Percentiles rank a stretch among this genome's conserved stretches.
Evolutionary conservation across 2,329 filamentous ascomycete genomes (phyloP).

Genomic region (Xylariaceae sp.): DNA sequence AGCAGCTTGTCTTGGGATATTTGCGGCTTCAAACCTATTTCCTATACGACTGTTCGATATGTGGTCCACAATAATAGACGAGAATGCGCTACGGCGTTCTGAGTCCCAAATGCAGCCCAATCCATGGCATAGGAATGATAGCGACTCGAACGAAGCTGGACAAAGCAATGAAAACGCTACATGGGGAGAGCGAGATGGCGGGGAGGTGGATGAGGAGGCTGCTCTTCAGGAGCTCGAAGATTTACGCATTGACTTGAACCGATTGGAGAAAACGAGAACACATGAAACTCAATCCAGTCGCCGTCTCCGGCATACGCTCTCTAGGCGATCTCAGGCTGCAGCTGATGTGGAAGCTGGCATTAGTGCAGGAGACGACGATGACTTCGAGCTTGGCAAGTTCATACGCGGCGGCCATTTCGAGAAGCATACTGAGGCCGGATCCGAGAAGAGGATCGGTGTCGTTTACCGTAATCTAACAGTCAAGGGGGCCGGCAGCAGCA

Average conservation of each 20-base stretch:
- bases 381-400: conserved; percentile 67
- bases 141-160: not conserved
- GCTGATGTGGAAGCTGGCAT: conserved; percentile 31
- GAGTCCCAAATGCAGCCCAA: conserved; percentile 28
- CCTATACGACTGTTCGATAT: conserved; percentile 21
- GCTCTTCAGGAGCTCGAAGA: conserved; percentile 36
- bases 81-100: conserved; percentile 31
- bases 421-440: conserved; percentile 61
- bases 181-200: conserved; percentile 37
- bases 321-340: conserved; percentile 8
- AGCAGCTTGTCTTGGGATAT: too few species aligned
- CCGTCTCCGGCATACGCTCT: conserved; percentile 9
- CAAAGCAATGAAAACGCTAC: conserved; percentile 26
- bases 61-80: conserved; percentile 32
- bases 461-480: conserved; percentile 74
- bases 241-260: conserved; percentile 32
- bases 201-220: conserved; percentile 31
- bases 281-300: conserved; percentile 31
- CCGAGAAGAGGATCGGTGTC: conserved; percentile 74
- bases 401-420: conserved; percentile 73
- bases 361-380: conserved; percentile 41
- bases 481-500: conserved; percentile 62
- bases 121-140: conserved; percentile 23
- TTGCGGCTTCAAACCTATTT: too few species aligned
- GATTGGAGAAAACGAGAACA: conserved; percentile 34